These are phyloP conservation scores for Mycena sanguinolenta DNA, from an alignment of 768 basidiomycete species.

Conservation along the genomic window DNA sequence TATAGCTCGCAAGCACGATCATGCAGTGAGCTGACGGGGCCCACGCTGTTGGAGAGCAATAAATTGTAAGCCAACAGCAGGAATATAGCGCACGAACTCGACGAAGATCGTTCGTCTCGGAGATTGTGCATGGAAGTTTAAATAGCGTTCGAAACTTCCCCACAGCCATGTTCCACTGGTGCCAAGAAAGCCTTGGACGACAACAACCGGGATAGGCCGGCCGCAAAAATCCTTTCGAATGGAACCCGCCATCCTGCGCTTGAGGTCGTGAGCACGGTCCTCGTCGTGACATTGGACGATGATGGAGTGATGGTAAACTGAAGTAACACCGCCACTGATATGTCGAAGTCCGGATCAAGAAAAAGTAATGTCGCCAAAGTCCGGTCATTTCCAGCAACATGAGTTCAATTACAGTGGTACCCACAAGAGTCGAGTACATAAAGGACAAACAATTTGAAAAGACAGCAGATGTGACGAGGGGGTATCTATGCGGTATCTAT, in stretches of 20 bases:
- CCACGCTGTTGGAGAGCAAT: conserved; percentile 50
- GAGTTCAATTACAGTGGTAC: conserved; percentile 1
- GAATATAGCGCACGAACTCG: conserved; percentile 30
- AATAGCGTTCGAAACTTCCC: conserved; percentile 54
- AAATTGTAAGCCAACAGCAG: neutral
- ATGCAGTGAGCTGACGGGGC: conserved; percentile 66
- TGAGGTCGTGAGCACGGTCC: neutral
- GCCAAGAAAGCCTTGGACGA: conserved; percentile 65
- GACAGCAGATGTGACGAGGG: conserved; percentile 22
- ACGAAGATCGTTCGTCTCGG: conserved; percentile 42
- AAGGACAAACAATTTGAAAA: conserved; percentile 7
- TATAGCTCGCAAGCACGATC: conserved; percentile 67
- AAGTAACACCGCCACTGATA: neutral
- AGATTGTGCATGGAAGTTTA: conserved; percentile 39
- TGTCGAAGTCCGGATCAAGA: too few relatives aligned
- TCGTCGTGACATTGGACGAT: neutral
- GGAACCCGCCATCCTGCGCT: conserved; percentile 5
- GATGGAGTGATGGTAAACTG: neutral
- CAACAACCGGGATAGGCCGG: conserved; percentile 52
- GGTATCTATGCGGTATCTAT: conserved; percentile 28
- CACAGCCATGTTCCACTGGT: conserved; percentile 52
- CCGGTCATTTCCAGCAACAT: neutral
- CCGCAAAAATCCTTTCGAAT: neutral
- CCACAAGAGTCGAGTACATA: conserved; percentile 18
- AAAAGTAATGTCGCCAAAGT: too few relatives aligned